Evolutionary conservation across 2,329 filamentous ascomycete genomes (phyloP).

Genomic region (Monascus ruber): DNA sequence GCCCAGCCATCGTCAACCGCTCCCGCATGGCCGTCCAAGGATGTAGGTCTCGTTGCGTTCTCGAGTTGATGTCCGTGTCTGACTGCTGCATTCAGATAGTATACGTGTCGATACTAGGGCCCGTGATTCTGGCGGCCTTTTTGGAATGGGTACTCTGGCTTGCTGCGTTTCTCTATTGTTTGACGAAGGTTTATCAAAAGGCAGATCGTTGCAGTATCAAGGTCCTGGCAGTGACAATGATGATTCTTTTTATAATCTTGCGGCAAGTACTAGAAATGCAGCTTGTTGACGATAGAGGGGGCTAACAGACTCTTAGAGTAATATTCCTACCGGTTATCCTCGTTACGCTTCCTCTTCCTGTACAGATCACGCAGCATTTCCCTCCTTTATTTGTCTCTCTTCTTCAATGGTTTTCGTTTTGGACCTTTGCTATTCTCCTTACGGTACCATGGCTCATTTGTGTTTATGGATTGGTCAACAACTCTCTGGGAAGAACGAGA

Average conservation of each 20-base stretch:
- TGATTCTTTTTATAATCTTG: conserved; percentile 59
- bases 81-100: conserved; percentile 50
- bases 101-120: conserved; percentile 69
- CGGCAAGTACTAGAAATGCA: conserved; percentile 44
- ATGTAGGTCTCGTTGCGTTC: conserved; percentile 20
- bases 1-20: conserved; percentile 8
- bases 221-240: conserved; percentile 64
- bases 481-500: conserved; percentile 70
- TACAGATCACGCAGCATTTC: conserved; percentile 59
- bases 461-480: conserved; percentile 80
- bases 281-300: not conserved
- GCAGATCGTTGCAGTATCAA: conserved; percentile 79
- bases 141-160: conserved; percentile 95
- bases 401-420: conserved; percentile 93
- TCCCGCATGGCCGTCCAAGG: conserved; percentile 23
- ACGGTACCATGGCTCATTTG: conserved; percentile 88
- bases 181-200: conserved; percentile 78
- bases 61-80: conserved; percentile 1
- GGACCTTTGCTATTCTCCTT: conserved; percentile 74
- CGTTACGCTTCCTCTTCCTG: conserved; percentile 75
- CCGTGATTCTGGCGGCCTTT: conserved; percentile 71
- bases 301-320: conserved; percentile 38
- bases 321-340: conserved; percentile 92
- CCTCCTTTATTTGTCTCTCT: conserved; percentile 56
- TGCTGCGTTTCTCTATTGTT: conserved; percentile 83